Conservation (phyloP, 2,329 filamentous ascomycete genomes). For the Canariomyces notabilis region DNA sequence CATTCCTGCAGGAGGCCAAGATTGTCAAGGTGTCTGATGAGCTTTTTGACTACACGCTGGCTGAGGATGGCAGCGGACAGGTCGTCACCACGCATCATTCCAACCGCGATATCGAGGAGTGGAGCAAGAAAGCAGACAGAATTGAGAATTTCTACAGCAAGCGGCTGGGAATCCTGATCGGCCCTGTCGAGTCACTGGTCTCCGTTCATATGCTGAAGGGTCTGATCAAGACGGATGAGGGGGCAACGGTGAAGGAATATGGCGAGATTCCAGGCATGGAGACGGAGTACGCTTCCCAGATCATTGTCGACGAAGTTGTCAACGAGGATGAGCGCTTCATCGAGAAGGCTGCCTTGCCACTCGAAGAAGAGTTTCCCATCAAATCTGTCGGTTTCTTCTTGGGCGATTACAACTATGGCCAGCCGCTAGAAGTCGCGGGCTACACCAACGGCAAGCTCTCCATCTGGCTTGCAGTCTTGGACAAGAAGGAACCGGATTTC, state of each 20-base stretch:
- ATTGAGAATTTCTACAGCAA: slow-evolving; percentile 89
- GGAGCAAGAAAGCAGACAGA: slow-evolving; percentile 74
- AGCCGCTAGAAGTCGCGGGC: slow-evolving; percentile 75
- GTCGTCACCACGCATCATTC: slow-evolving; percentile 66
- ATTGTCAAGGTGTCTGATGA: slow-evolving; percentile 87
- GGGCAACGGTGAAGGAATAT: slow-evolving; percentile 89
- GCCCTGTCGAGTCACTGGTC: slow-evolving; percentile 80
- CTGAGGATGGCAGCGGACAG: slow-evolving; percentile 56
- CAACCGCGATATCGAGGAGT: slow-evolving; percentile 73
- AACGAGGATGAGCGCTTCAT: slow-evolving; percentile 92
- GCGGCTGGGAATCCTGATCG: slow-evolving; percentile 80
- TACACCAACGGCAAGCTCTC: slow-evolving; percentile 72
- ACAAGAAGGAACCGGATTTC: slow-evolving; percentile 75
- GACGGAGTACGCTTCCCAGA: slow-evolving; percentile 84
- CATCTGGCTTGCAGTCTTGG: slow-evolving; percentile 68
- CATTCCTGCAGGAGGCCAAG: slow-evolving; percentile 91
- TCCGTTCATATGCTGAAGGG: slow-evolving; percentile 94
- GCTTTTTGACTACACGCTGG: slow-evolving; percentile 78
- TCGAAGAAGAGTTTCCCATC: slow-evolving; percentile 86
- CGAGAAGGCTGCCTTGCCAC: slow-evolving; percentile 78
- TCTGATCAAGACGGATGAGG: slow-evolving; percentile 82
- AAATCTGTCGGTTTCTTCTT: slow-evolving; percentile 86
- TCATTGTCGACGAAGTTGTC: slow-evolving; percentile 81
- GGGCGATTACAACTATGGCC: slow-evolving; percentile 87
- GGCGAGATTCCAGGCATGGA: slow-evolving; percentile 79